These are phyloP conservation scores for Discostella stelligeroides DNA, from an alignment of 108 stramenopile genomes.

Conservation along the genomic window DNA sequence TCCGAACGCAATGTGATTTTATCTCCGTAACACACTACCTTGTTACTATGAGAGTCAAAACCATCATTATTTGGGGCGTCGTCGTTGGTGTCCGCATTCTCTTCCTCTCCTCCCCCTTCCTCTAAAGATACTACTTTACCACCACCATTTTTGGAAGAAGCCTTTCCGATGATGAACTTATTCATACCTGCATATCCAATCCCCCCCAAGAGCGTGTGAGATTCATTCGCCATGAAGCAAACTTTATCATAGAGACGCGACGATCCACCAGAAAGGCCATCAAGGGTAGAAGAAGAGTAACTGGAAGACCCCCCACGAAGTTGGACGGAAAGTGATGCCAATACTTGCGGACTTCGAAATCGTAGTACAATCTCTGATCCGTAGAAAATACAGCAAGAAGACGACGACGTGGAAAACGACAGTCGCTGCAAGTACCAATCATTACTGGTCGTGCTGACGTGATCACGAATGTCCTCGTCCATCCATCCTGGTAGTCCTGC, in stretches of 20 bases:
- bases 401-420: not conserved
- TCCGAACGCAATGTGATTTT: conserved; percentile 27
- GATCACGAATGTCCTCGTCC: not conserved
- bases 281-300: too few species aligned
- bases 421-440: conserved; percentile 6
- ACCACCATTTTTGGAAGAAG: not conserved
- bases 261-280: too few species aligned
- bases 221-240: conserved; percentile 42
- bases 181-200: conserved; percentile 10
- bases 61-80: not conserved
- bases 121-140: not conserved
- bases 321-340: conserved; percentile 35
- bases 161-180: conserved; percentile 20
- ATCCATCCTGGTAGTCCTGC: not conserved
- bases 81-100: conserved; percentile 4
- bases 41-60: not conserved
- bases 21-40: conserved; percentile 42
- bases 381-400: conserved; percentile 26
- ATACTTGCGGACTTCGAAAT: conserved; percentile 24
- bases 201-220: conserved; percentile 13
- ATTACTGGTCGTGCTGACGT: not conserved
- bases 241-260: not conserved
- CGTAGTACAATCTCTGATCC: conserved; percentile 39
- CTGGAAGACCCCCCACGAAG: not conserved
- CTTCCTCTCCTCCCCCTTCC: not conserved